These are phyloP conservation scores for Lobosporangium transversale DNA, from an alignment of 192 early-diverging fungal genomes.

Conservation along the genomic window DNA sequence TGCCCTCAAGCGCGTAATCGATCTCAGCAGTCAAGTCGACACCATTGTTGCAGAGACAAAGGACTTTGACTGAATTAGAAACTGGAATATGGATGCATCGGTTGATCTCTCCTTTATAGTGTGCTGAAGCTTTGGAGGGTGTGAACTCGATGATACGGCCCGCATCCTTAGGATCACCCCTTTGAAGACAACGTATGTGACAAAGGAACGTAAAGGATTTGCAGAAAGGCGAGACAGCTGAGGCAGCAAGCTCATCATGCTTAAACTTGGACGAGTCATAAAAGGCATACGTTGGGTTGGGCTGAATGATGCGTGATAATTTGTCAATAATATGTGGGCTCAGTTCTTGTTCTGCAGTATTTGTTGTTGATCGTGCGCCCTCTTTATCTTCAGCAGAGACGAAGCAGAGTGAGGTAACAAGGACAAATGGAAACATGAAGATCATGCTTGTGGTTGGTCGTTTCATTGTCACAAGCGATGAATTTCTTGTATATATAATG, in stretches of 20 bases:
- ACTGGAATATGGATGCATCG: slow-evolving; percentile 29
- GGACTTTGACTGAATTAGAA: slow-evolving; percentile 13
- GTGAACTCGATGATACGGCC: neutral
- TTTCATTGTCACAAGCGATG: neutral
- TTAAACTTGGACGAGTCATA: slow-evolving; percentile 18
- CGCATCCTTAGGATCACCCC: slow-evolving; percentile 30
- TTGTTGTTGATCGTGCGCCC: too few relatives aligned
- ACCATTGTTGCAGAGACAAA: slow-evolving; percentile 40
- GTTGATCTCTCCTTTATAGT: slow-evolving; percentile 16
- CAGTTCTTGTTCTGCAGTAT: neutral
- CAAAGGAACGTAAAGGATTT: slow-evolving; percentile 47
- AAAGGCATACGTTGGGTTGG: slow-evolving; percentile 1
- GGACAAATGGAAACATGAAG: neutral
- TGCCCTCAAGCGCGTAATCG: slow-evolving; percentile 27
- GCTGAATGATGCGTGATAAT: neutral
- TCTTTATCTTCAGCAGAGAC: neutral
- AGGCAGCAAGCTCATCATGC: slow-evolving; percentile 12
- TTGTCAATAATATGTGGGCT: neutral
- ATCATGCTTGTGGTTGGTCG: neutral
- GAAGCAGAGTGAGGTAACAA: neutral
- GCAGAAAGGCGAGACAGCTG: slow-evolving; percentile 43
- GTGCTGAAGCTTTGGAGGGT: neutral
- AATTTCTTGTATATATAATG: too few relatives aligned
- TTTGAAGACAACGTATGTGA: slow-evolving; percentile 41
- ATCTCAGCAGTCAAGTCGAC: slow-evolving; percentile 38